Base-by-base conservation (phyloP, 495 filamentous ascomycete genomes). In the Hypoxylon fragiforme region DNA sequence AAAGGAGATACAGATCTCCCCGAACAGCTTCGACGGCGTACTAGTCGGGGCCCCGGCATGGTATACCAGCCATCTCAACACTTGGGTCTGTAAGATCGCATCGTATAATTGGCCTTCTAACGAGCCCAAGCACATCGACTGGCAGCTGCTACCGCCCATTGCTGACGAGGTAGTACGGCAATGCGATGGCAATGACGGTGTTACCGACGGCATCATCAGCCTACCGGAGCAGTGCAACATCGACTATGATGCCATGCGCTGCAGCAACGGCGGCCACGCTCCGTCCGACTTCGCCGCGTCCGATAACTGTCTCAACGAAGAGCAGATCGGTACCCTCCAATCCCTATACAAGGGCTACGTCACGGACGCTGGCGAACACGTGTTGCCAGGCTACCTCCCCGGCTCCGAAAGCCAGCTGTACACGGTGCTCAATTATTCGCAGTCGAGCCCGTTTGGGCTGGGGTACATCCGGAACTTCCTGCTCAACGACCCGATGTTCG, bases 11-110 rank as follows among this genome's bases (percentile, higher is more conserved):
- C 72, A 85, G 54, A 66, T 70, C 44, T 82, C 73, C 24, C 80
- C 82, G 1, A 70, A 74, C 3, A 77, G 77, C 54, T 84, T 88
- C 50, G 86, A 91, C 64, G 88, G 88, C 19, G 81, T 86, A 2
- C 70, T 90, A 5, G 79, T 81, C n/a, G 84, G 83, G 3, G 74
- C 83, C 3, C 82, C 76, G 30, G 75, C 72, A 8, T 78, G 68
- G 80, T 73, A 80, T 70, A 81, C 76, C 0, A 67, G 60, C 6
- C 76, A 78, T 48, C 60, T 81, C 0, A 79, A 81, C 50, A 70
- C 72, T 0, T 81, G 75, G 78, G 70, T 64, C 30, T 62, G 69
- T n/a, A 61, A 70, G 36, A 57, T 74, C 7, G 70, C 68, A 1
- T 60, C 57, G 7, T 70, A 64, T 56, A 74, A 77, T 44, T 66